phyloP scores from a whole-genome alignment of 495 filamentous ascomycete species.

The Jackrogersella multiformis region DNA sequence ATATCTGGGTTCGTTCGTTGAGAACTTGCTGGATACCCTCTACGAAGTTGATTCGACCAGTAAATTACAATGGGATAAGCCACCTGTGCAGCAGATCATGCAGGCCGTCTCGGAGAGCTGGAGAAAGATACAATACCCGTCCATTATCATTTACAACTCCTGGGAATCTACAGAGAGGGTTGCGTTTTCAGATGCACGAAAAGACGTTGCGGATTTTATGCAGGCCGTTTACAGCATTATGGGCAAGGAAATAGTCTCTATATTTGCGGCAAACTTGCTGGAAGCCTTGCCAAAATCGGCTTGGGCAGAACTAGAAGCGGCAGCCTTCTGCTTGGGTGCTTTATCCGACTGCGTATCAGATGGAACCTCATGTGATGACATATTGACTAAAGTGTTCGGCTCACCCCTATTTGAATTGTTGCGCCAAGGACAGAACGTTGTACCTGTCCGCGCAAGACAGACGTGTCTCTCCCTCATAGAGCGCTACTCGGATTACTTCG shows the following conservation, averaged over 20 bases:
- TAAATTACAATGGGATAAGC: slow-evolving; percentile 46
- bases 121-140: slow-evolving; percentile 70
- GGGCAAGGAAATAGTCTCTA: slow-evolving; percentile 71
- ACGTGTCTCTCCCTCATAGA: slow-evolving; percentile 81
- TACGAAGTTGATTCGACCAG: slow-evolving; percentile 29
- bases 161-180: slow-evolving; percentile 79
- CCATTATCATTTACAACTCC: slow-evolving; percentile 55
- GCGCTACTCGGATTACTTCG: slow-evolving; percentile 83
- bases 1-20: slow-evolving; percentile 82
- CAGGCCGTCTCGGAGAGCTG: slow-evolving; percentile 67
- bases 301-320: slow-evolving; percentile 84
- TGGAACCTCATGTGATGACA: slow-evolving; percentile 70
- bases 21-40: slow-evolving; percentile 58
- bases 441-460: slow-evolving; percentile 77
- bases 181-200: slow-evolving; percentile 79
- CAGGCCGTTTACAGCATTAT: slow-evolving; percentile 77
- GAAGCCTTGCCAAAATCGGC: slow-evolving; percentile 64
- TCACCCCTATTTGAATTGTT: slow-evolving; percentile 70
- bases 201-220: slow-evolving; percentile 83
- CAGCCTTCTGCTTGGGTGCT: slow-evolving; percentile 78
- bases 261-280: slow-evolving; percentile 72
- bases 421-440: slow-evolving; percentile 57
- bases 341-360: slow-evolving; percentile 79
- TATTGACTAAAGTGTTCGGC: slow-evolving; percentile 73
- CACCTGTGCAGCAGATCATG: slow-evolving; percentile 56